A percentile compares a stretch with the other conserved stretches of the same genome.
These are phyloP conservation scores for Bretziella fagacearum DNA, from an alignment of 2,329 filamentous ascomycete species.

Conservation along the genomic window DNA sequence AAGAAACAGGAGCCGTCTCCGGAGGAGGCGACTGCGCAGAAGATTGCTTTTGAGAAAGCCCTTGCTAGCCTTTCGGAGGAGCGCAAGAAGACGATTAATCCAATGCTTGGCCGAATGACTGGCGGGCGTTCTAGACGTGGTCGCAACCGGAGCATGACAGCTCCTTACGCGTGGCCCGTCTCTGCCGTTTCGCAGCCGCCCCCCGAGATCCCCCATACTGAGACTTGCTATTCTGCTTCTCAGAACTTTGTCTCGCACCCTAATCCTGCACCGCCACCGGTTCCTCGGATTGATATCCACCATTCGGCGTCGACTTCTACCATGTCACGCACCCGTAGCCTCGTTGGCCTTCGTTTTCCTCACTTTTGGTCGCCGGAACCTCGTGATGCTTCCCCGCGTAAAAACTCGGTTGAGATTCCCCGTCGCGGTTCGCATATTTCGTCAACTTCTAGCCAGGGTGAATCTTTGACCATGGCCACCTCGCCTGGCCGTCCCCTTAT, in stretches of 20 bases:
- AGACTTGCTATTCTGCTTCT: no score
- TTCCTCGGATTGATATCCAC: neutral
- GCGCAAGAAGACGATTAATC: conserved; percentile 12
- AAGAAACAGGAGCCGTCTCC: neutral
- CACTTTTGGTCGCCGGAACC: conserved; percentile 4
- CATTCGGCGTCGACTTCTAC: conserved; percentile 5
- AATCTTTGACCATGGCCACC: neutral
- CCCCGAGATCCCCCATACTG: neutral
- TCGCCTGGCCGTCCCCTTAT: neutral
- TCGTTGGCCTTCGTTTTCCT: conserved; percentile 14
- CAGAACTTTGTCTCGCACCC: neutral
- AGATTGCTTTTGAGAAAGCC: conserved; percentile 13
- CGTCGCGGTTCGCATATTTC: conserved; percentile 11
- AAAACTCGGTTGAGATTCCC: conserved; percentile 14
- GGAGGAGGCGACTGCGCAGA: conserved; percentile 1
- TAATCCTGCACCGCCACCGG: neutral
- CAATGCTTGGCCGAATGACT: conserved; percentile 13
- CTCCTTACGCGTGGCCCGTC: neutral
- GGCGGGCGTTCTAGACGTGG: conserved; percentile 3
- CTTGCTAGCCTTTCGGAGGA: conserved; percentile 11
- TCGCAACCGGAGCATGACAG: conserved; percentile 5
- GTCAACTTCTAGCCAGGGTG: neutral
- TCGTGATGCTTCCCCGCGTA: neutral
- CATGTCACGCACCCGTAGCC: conserved; percentile 26
- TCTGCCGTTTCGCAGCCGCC: neutral